Evolutionary conservation across 2,329 filamentous ascomycete species (phyloP).

Genomic region (Eutypa lata): DNA sequence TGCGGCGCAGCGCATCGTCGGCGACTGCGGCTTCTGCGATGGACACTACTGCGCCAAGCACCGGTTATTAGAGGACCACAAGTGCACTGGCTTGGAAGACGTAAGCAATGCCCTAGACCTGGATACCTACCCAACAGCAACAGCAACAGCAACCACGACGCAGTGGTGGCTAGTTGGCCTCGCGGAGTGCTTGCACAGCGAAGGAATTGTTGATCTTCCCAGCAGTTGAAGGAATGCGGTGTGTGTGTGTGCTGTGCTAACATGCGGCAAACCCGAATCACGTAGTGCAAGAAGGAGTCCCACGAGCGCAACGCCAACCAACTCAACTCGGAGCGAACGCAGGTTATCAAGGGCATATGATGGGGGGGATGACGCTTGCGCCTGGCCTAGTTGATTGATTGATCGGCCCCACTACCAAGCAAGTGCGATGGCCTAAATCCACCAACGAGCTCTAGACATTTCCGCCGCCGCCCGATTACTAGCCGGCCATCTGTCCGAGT

Average conservation of each 20-base stretch:
- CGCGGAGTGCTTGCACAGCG: slow-evolving; percentile 26
- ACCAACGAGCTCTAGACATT: no score
- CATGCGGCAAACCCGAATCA: slow-evolving; percentile 20
- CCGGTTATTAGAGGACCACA: slow-evolving; percentile 88
- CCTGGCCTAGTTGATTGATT: neutral
- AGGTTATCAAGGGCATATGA: slow-evolving; percentile 89
- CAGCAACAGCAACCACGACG: slow-evolving; percentile 2
- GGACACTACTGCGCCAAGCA: slow-evolving; percentile 96
- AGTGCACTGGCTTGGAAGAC: slow-evolving; percentile 88
- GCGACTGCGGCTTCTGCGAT: slow-evolving; percentile 92
- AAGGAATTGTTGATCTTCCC: slow-evolving; percentile 15
- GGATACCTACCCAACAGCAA: slow-evolving; percentile 14
- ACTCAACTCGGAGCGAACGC: slow-evolving; percentile 87
- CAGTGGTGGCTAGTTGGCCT: slow-evolving; percentile 43
- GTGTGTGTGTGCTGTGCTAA: slow-evolving; percentile 34
- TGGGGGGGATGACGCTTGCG: slow-evolving; percentile 2
- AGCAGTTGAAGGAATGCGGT: no score
- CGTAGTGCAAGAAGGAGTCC: slow-evolving; percentile 89
- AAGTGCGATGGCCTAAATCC: no score
- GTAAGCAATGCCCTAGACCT: slow-evolving; percentile 45
- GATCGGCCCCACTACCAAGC: neutral
- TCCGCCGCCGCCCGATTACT: no score
- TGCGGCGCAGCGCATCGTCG: slow-evolving; percentile 86
- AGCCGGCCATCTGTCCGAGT: no score
- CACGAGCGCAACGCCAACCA: slow-evolving; percentile 92